Conservation (phyloP, 140 eudicot genomes). For the Bidens hawaiensis region DNA sequence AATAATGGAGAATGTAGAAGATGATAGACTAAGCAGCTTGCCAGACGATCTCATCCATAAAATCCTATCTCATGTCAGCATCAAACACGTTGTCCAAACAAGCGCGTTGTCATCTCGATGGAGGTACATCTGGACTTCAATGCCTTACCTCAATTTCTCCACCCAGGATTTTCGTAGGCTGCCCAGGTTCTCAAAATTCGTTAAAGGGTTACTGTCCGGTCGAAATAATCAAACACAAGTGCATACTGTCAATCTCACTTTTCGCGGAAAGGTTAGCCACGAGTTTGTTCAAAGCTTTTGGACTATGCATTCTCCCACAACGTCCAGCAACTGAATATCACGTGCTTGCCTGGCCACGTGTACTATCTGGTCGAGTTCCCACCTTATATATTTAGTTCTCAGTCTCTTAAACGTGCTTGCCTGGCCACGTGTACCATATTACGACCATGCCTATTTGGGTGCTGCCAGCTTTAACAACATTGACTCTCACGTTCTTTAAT, state of each 20-base stretch:
- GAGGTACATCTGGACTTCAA: neutral
- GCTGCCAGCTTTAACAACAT: constrained; percentile 11
- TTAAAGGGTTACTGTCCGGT: neutral
- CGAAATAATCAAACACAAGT: neutral
- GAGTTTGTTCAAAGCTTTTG: neutral
- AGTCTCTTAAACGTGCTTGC: no score
- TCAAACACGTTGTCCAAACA: neutral
- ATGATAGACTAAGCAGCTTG: neutral
- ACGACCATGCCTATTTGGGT: no score
- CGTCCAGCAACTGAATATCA: neutral
- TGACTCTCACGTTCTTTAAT: constrained; percentile 1
- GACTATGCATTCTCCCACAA: neutral
- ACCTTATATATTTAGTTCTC: no score
- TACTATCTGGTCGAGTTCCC: neutral
- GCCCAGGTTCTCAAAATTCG: neutral
- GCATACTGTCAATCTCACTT: neutral
- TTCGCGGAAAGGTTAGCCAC: neutral
- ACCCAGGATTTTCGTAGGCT: neutral
- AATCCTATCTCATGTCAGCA: neutral
- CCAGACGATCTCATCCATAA: neutral
- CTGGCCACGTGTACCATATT: no score
- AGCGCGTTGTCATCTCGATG: neutral
- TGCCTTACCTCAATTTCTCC: neutral
- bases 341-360: neutral
- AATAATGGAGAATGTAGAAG: neutral